These are phyloP conservation scores for Saccharomycodes ludwigii DNA, from an alignment of 805 yeast species.

Conservation along the genomic window DNA sequence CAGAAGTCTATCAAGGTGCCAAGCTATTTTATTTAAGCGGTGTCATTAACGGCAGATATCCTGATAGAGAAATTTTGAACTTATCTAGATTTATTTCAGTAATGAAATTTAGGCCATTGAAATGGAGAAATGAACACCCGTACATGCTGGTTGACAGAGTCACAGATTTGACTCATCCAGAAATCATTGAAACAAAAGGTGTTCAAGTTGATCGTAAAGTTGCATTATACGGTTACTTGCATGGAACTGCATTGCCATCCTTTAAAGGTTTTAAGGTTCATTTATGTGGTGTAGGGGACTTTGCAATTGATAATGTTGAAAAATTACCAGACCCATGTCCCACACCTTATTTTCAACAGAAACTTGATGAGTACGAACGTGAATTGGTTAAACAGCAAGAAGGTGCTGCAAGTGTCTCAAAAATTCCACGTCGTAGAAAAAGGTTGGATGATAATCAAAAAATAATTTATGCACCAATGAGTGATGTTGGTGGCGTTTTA, in stretches of 20 bases:
- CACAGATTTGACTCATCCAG: slow-evolving; percentile 90
- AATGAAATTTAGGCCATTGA: slow-evolving; percentile 97
- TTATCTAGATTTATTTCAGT: slow-evolving; percentile 86
- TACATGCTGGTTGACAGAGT: slow-evolving; percentile 83
- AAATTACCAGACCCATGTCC: slow-evolving; percentile 98
- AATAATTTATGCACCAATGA: slow-evolving; percentile 96
- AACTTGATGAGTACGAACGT: slow-evolving; percentile 66
- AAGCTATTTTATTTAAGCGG: slow-evolving; percentile 90
- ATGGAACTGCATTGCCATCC: slow-evolving; percentile 76
- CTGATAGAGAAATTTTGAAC: slow-evolving; percentile 90
- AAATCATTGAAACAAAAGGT: slow-evolving; percentile 53
- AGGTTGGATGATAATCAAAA: slow-evolving; percentile 90
- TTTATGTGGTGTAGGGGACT: slow-evolving; percentile 93
- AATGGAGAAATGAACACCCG: slow-evolving; percentile 99
- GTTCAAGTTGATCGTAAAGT: slow-evolving; percentile 79
- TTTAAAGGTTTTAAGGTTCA: slow-evolving; percentile 64
- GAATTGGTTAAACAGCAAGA: slow-evolving; percentile 59
- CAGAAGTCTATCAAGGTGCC: slow-evolving; percentile 97
- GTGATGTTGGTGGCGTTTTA: slow-evolving; percentile 97
- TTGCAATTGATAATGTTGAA: slow-evolving; percentile 62
- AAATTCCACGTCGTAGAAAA: slow-evolving; percentile 71
- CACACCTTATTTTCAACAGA: slow-evolving; percentile 85
- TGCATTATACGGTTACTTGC: slow-evolving; percentile 87
- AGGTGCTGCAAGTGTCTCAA: slow-evolving; percentile 41
- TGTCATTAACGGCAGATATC: slow-evolving; percentile 93